These are phyloP conservation scores for Globomyces pollinis-pini DNA, from an alignment of 192 early-diverging fungal species.

Conservation along the genomic window DNA sequence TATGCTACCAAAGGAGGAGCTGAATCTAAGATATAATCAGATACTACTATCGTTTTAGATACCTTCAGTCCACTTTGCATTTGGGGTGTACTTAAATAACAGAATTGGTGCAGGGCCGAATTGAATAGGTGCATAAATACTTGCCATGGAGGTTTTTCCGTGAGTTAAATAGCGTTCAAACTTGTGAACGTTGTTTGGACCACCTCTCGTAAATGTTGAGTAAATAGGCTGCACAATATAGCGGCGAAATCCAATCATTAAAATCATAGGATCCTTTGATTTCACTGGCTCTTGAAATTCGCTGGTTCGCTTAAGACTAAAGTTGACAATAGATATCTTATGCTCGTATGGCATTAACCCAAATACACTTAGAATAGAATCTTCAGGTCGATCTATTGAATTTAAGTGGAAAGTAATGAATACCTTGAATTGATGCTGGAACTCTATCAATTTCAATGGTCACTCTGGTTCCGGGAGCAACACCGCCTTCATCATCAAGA, in stretches of 20 bases:
- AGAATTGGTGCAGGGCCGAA: constrained; percentile 80
- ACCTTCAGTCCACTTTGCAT: constrained; percentile 2
- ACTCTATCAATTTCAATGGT: constrained; percentile 67
- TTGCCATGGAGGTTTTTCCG: constrained; percentile 66
- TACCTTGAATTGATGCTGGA: constrained; percentile 48
- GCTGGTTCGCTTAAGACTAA: constrained; percentile 57
- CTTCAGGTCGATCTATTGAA: no score
- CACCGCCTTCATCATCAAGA: constrained; percentile 35
- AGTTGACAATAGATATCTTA: constrained; percentile 84
- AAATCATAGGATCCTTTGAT: constrained; percentile 86
- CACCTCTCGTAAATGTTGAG: constrained; percentile 73
- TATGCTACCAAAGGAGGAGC: constrained; percentile 67
- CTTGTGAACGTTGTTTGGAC: constrained; percentile 90
- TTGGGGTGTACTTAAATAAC: constrained; percentile 59
- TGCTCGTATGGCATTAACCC: constrained; percentile 85
- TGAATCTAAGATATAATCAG: constrained; percentile 3
- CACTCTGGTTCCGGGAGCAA: constrained; percentile 61
- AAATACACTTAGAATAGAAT: constrained; percentile 58
- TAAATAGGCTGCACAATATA: constrained; percentile 81
- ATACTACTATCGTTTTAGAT: not conserved
- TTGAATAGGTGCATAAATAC: constrained; percentile 87
- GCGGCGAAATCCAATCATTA: constrained; percentile 84
- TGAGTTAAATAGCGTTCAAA: constrained; percentile 84
- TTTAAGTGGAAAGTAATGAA: constrained; percentile 16
- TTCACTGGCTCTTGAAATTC: constrained; percentile 28